phyloP scores from a whole-genome alignment of 345 rosid genomes.

The Syzygium jambos region DNA sequence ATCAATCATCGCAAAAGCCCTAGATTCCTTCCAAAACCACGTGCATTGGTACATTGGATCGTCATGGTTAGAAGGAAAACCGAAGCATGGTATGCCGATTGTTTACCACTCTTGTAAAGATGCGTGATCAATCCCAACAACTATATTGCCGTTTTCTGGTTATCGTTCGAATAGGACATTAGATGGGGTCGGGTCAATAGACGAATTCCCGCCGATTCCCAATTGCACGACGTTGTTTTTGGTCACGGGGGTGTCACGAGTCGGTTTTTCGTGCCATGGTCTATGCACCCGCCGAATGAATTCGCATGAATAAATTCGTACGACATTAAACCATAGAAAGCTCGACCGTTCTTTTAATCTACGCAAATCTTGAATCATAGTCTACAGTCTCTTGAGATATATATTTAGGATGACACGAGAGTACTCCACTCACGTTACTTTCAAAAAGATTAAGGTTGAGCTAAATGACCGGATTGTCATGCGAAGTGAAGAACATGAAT shows the following conservation, averaged over 20 bases:
- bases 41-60: background rate
- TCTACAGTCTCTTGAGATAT: background rate
- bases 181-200: background rate
- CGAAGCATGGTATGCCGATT: background rate
- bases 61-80: background rate
- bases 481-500: background rate
- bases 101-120: background rate
- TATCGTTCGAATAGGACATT: background rate
- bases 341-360: fast-evolving
- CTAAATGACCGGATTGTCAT: background rate
- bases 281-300: background rate
- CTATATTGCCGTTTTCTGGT: too few relatives aligned
- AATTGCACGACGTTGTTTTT: background rate
- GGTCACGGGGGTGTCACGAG: background rate
- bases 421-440: background rate
- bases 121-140: background rate
- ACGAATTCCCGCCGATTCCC: background rate
- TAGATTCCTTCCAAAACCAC: background rate
- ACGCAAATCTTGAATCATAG: background rate
- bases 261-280: background rate
- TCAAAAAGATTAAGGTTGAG: background rate
- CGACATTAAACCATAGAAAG: background rate
- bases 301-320: background rate
- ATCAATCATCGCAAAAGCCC: background rate
- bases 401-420: background rate